These are phyloP conservation scores for Neurospora africana DNA, from an alignment of 495 filamentous ascomycete species.

Conservation along the genomic window DNA sequence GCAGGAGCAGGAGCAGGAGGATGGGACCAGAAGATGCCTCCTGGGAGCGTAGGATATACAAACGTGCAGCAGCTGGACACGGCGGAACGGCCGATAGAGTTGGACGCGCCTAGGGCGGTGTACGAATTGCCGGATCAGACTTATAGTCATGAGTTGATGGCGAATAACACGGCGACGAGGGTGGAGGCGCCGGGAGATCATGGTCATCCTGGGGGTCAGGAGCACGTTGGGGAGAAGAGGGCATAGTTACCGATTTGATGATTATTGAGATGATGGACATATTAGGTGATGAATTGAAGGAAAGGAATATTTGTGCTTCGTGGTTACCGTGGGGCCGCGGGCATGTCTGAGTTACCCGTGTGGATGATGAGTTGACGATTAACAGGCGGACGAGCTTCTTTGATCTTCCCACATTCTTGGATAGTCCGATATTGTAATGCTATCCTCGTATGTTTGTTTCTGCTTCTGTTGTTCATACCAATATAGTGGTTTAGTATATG, in stretches of 20 bases:
- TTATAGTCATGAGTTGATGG: constrained; percentile 22
- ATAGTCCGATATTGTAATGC: background rate
- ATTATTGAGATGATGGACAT: too few species aligned
- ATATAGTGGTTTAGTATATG: background rate
- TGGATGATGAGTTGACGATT: background rate
- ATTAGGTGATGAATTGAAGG: background rate
- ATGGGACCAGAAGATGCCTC: constrained; percentile 12
- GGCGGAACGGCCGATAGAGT: constrained; percentile 9
- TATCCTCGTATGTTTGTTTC: background rate
- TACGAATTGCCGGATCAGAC: constrained; percentile 23
- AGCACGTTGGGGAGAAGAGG: background rate
- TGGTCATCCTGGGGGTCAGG: background rate
- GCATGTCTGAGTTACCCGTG: background rate
- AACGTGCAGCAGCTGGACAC: constrained; percentile 15
- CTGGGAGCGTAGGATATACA: background rate
- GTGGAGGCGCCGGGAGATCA: background rate
- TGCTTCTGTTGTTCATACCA: background rate
- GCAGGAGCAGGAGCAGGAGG: background rate
- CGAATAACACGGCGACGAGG: background rate
- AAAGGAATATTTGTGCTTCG: background rate
- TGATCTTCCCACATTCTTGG: background rate
- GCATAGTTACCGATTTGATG: background rate
- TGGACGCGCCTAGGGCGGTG: constrained; percentile 14
- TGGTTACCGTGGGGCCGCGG: background rate
- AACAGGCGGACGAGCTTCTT: background rate